These are phyloP conservation scores for Alliaria petiolata DNA, from an alignment of 345 rosid genomes.

Conservation along the genomic window DNA sequence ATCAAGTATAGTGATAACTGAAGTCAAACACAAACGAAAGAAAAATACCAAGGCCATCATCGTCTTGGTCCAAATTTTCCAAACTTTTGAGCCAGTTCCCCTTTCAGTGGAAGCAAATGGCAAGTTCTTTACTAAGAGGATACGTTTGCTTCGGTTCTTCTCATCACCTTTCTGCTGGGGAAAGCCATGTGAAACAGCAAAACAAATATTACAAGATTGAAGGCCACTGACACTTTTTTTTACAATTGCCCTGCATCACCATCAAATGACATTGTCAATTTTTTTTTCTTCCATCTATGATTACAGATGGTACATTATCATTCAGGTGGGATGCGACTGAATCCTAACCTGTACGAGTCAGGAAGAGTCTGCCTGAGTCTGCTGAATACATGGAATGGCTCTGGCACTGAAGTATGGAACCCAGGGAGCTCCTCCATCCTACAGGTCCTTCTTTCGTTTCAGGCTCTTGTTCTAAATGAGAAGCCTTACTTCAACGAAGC, in stretches of 20 bases:
- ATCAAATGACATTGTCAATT: no score
- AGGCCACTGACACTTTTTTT: conserved; percentile 50
- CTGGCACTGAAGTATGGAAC: conserved; percentile 88
- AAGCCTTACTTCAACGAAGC: conserved; percentile 98
- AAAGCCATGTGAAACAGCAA: neutral
- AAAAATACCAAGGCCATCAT: conserved; percentile 76
- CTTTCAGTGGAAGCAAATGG: conserved; percentile 79
- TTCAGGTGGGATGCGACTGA: conserved; percentile 84
- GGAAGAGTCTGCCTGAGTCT: conserved; percentile 94
- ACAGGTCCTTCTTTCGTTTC: conserved; percentile 93
- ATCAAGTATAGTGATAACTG: no score
- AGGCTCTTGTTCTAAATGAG: conserved; percentile 96
- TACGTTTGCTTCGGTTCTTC: conserved; percentile 71
- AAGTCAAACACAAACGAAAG: no score
- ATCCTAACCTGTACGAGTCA: conserved; percentile 88
- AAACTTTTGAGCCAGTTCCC: conserved; percentile 76
- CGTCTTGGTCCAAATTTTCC: conserved; percentile 79
- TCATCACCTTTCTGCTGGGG: conserved; percentile 47
- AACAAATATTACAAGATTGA: neutral
- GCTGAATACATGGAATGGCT: conserved; percentile 87
- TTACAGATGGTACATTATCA: conserved; percentile 76
- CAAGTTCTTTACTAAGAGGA: conserved; percentile 79
- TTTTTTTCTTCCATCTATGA: no score
- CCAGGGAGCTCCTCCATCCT: conserved; percentile 73
- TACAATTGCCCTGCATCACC: conserved; percentile 64